Evolutionary conservation across 768 basidiomycete species (phyloP).

Genomic region (Trametes maxima): DNA sequence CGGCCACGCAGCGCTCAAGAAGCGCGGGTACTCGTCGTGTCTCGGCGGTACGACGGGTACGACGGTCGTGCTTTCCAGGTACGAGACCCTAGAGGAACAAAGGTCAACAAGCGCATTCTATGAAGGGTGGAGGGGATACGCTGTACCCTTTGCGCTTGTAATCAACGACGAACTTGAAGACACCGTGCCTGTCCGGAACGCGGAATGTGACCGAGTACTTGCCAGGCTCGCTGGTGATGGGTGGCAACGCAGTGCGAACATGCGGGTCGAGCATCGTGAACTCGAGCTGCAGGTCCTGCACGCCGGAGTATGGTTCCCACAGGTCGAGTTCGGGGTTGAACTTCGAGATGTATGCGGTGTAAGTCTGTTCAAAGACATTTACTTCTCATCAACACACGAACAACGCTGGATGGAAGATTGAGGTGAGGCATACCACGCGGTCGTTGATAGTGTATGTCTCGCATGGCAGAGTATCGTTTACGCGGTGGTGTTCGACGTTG

Average conservation of each 20-base stretch:
- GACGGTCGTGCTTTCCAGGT: slow-evolving; percentile 69
- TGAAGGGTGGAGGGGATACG: slow-evolving; percentile 29
- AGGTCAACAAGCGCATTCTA: neutral
- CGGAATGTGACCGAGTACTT: slow-evolving; percentile 84
- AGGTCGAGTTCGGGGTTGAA: slow-evolving; percentile 54
- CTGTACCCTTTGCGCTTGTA: slow-evolving; percentile 90
- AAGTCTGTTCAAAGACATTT: slow-evolving; percentile 52
- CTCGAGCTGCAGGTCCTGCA: slow-evolving; percentile 86
- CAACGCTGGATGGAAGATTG: neutral
- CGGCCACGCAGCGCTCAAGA: slow-evolving; percentile 94
- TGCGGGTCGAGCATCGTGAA: slow-evolving; percentile 99
- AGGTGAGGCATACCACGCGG: slow-evolving; percentile 57
- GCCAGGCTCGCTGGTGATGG: slow-evolving; percentile 58
- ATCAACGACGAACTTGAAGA: slow-evolving; percentile 95
- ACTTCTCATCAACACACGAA: slow-evolving; percentile 1
- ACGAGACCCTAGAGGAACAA: slow-evolving; percentile 58
- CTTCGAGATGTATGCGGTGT: slow-evolving; percentile 69
- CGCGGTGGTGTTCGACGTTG: slow-evolving; percentile 67
- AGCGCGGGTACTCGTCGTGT: slow-evolving; percentile 95
- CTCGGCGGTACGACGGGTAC: slow-evolving; percentile 90
- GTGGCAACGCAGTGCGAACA: slow-evolving; percentile 74
- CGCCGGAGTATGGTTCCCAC: slow-evolving; percentile 75
- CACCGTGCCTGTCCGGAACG: slow-evolving; percentile 93
- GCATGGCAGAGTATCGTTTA: slow-evolving; percentile 60
- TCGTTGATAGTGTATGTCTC: slow-evolving; percentile 88